Base-by-base conservation (phyloP, 495 filamentous ascomycete species). In the Aspergillus nanangensis region DNA sequence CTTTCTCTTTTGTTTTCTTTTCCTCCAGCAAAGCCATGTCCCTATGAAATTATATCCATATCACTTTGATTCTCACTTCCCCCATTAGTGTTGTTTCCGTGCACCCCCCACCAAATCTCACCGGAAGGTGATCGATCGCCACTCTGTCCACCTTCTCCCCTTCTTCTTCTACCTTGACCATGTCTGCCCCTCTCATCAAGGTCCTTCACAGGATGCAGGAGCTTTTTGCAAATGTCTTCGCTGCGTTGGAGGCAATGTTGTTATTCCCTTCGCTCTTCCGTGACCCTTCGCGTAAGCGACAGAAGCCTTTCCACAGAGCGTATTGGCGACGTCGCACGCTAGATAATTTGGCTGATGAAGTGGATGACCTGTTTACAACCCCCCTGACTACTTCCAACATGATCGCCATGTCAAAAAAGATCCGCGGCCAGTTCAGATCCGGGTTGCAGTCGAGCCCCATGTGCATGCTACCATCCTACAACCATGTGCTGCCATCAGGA, bases 381-480 rank as follows among this genome's bases (percentile, higher is more conserved):
- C 63, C 75, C 48, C 47, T 75, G 24, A 57, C 63, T 10, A 57
- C 59, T 35, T 57, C 45, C 40, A 71, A 66, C 44, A 70, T 82
- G 64, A 49, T 73, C 37, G 58, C 65, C 18, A 78, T 84, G 67
- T 83, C 82, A 1, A 67, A 65, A 46, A 69, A 70, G 61, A 77
- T 86, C 47, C 77, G 77, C 44, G 68, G 62, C n/a, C 80, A 84
- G 50, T 79, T 82, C 56, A 60, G 55, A 36, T 56, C 70, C 35
- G 78, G 75, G 44, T 62, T 85, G 8, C 65, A 76, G 46, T 61
- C 61, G 17, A 80, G 73, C 55, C 68, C 75, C 8, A 71, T 74
- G 45, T 79, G 75, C 63, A 86, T 85, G 82, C 68, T 85, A 31
- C 82, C 82, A 0, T 85, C 82, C 4, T 83, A 79, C 64, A 82